Evolutionary conservation across 352 stramenopile species (phyloP).

Genomic region (Phytophthora litchii): DNA sequence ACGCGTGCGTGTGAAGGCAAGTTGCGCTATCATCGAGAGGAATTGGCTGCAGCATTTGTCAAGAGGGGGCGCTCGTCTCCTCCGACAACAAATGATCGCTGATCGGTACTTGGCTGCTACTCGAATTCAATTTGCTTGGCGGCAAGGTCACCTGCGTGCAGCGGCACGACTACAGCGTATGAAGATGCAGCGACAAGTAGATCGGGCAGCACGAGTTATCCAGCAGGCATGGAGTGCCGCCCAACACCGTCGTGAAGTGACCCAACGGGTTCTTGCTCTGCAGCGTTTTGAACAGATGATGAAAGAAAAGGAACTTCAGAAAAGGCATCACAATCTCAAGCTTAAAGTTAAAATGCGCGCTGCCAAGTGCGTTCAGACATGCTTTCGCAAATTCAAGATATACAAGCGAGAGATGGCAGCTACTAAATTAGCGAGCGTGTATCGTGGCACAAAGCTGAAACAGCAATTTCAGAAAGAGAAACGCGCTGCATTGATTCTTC

Average conservation of each 20-base stretch:
- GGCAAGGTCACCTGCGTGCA: constrained; percentile 1
- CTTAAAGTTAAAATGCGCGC: constrained; percentile 39
- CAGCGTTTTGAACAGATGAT: constrained; percentile 46
- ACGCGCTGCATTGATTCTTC: constrained; percentile 28
- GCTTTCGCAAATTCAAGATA: constrained; percentile 33
- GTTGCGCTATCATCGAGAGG: constrained; percentile 45
- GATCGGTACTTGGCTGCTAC: constrained; percentile 32
- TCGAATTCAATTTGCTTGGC: constrained; percentile 44
- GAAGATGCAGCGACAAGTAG: constrained; percentile 20
- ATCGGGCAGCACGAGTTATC: constrained; percentile 29
- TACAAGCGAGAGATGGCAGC: constrained; percentile 28
- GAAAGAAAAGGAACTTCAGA: constrained; percentile 35
- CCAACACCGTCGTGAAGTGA: constrained; percentile 21
- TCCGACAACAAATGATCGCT: constrained; percentile 41
- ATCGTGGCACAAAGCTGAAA: constrained; percentile 32
- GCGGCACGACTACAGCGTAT: constrained; percentile 12
- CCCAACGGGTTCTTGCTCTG: constrained; percentile 32
- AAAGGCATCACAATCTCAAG: constrained; percentile 26
- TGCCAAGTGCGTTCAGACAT: constrained; percentile 34
- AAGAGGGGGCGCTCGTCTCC: constrained; percentile 35
- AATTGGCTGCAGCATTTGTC: constrained; percentile 47
- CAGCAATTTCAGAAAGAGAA: constrained; percentile 29
- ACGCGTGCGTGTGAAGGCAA: constrained; percentile 35
- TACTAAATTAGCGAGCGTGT: constrained; percentile 38
- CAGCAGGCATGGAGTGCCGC: constrained; percentile 29